Conservation (phyloP, 768 basidiomycete species). For the Kwoniella newhampshirensis region DNA sequence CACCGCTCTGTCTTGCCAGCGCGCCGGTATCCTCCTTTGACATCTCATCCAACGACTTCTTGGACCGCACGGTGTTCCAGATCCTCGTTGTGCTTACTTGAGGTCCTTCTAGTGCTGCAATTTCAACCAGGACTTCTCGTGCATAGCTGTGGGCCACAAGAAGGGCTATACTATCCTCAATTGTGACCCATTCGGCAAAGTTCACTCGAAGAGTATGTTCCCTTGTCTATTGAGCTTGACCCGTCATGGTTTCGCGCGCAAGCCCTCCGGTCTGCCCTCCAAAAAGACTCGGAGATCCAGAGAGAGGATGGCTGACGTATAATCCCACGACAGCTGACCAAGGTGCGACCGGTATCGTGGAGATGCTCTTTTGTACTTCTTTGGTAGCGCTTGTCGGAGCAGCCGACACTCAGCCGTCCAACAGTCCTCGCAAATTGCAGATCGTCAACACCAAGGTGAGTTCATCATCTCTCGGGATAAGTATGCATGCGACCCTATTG, state of each 20-base stretch:
- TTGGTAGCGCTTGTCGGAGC: conserved; percentile 95
- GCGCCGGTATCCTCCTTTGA: too few relatives aligned
- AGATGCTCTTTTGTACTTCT: conserved; percentile 99
- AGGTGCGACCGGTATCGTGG: conserved; percentile 91
- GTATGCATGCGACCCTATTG: too few relatives aligned
- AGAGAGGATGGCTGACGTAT: background rate
- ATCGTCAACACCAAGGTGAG: conserved; percentile 97
- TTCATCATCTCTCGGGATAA: background rate
- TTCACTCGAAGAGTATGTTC: conserved; percentile 82
- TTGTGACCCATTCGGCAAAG: conserved; percentile 94
- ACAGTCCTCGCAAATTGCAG: conserved; percentile 88
- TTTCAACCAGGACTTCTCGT: conserved; percentile 99
- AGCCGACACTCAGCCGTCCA: conserved; percentile 77
- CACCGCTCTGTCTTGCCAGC: background rate
- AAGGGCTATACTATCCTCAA: conserved; percentile 97
- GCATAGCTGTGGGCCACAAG: conserved; percentile 89
- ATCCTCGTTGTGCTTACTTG: too few relatives aligned
- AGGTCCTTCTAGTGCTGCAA: conserved; percentile 58
- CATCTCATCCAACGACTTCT: too few relatives aligned
- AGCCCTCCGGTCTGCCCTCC: background rate
- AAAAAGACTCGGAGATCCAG: background rate
- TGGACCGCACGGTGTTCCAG: too few relatives aligned
- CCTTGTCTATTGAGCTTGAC: too few relatives aligned
- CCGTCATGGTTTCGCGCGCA: background rate
- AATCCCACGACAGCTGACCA: conserved; percentile 60